These are phyloP conservation scores for Erucastrum elatum DNA, from an alignment of 345 rosid genomes.

Conservation along the genomic window DNA sequence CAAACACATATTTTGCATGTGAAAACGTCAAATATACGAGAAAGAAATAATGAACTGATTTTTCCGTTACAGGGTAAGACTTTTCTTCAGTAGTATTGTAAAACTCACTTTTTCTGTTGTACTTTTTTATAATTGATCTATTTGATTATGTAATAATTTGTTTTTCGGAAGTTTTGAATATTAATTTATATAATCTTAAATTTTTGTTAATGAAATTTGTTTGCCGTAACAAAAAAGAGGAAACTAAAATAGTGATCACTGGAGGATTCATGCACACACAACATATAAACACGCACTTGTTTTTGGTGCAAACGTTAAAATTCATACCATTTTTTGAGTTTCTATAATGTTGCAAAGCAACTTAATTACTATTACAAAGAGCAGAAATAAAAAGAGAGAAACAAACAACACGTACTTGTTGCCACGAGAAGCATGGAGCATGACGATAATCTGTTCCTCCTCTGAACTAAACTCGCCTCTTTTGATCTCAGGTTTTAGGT, in stretches of 20 bases:
- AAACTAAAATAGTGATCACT: neutral
- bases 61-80: no score
- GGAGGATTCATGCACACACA: neutral
- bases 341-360: no score
- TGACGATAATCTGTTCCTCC: conserved; percentile 46
- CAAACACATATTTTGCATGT: neutral
- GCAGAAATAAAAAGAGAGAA: no score
- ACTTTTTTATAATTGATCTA: neutral
- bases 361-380: no score
- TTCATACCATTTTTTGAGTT: no score
- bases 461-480: conserved; percentile 47
- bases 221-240: neutral
- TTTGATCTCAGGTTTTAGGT: conserved; percentile 46
- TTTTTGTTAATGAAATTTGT: neutral
- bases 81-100: neutral
- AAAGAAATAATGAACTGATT: no score
- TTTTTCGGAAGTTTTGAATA: neutral
- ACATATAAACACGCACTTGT: neutral
- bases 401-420: conserved; percentile 17
- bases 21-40: neutral
- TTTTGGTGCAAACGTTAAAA: no score
- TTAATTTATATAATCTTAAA: neutral
- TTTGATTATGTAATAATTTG: no score
- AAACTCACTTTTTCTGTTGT: neutral
- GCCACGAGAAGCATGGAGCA: conserved; percentile 50